Base-by-base conservation (phyloP, 2,329 filamentous ascomycete species). In the Arthrocladium fulminans region DNA sequence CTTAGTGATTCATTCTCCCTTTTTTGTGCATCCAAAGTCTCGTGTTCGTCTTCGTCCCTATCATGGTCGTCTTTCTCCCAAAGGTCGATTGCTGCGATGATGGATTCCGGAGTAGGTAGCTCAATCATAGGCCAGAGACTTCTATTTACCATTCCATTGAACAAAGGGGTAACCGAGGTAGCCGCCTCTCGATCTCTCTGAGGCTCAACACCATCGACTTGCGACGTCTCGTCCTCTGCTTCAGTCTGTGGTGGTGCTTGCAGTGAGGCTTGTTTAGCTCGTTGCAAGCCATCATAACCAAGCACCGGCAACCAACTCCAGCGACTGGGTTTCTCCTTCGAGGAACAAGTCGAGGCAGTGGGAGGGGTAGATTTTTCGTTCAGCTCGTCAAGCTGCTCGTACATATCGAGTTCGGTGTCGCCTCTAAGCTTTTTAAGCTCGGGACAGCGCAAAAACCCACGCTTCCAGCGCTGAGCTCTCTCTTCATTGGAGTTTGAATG, bases 381-480 rank as follows among this genome's bases (percentile, higher is more conserved):
- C 34, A 7, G 7, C n/a, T 15, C 9, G 19, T 22, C 22, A 13
- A 40, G 38, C 38, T 20, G 7, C 17, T 40, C 38, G 17, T 23
- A 25, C 19, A 22, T 40, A 12, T 7, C 7, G 8, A 38, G 13
- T 38, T 38, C 19, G 34, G 19, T 38, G n/a, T 15, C 19, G 9
- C 15, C 19, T 7, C 13, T 13, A 29, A 29, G 13, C 13, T 29
- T 25, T 40, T 10, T 40, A 20, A 8, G 9, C 17, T 22, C 37
- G 8, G 17, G 27, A 29, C 17, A 67, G 67, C 0, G 66, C 15
- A 32, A 8, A n/a, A 48, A 42, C 7, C 45, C 45, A 5, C 45
- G 30, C 25, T 41, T 19, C 45, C 37, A 41, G 2, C 17, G 15
- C 24, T 41, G 24, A 9, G 22, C 15, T 22, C 37, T n/a, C 12